A percentile compares a stretch with the other conserved stretches of the same genome.
Evolutionary conservation across 768 basidiomycete genomes (phyloP).

Genomic region (Xanthoconium stramineum): DNA sequence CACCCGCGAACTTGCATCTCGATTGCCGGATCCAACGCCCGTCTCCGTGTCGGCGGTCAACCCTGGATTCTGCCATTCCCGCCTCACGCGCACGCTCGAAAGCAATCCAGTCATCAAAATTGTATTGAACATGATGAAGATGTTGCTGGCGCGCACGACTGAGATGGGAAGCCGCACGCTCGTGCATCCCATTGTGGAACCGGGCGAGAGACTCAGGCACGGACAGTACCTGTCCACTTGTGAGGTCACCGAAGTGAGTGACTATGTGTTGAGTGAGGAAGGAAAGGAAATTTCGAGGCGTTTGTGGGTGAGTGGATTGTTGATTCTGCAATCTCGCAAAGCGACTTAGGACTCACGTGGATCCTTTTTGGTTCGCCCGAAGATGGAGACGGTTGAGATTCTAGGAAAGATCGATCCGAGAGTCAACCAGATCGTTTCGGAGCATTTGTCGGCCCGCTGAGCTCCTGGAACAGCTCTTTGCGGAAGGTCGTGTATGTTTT

Average conservation of each 20-base stretch:
- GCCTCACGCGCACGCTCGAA: conserved; percentile 23
- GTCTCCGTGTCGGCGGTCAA: conserved; percentile 32
- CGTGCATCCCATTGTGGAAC: conserved; percentile 31
- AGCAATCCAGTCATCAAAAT: background rate
- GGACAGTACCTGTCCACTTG: conserved; percentile 31
- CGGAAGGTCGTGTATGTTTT: background rate
- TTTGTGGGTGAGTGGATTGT: conserved; percentile 31
- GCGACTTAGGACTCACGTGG: background rate
- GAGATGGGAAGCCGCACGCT: conserved; percentile 37
- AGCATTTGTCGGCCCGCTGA: conserved; percentile 21
- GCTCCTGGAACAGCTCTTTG: background rate
- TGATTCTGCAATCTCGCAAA: background rate
- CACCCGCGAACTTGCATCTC: conserved; percentile 33
- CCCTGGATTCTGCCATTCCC: conserved; percentile 37
- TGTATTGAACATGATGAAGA: conserved; percentile 9
- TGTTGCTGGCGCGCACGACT: conserved; percentile 28
- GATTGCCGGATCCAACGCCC: conserved; percentile 24
- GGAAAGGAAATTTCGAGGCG: conserved; percentile 29
- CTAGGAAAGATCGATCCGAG: conserved; percentile 27
- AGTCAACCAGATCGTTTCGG: conserved; percentile 24
- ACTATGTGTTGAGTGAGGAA: conserved; percentile 29
- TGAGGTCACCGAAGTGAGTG: conserved; percentile 30
- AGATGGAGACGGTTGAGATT: conserved; percentile 29
- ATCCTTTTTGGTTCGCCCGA: background rate
- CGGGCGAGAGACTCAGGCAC: conserved; percentile 19